Conservation (phyloP, 2,329 filamentous ascomycete species). For the Hymenoscyphus salicellus region DNA sequence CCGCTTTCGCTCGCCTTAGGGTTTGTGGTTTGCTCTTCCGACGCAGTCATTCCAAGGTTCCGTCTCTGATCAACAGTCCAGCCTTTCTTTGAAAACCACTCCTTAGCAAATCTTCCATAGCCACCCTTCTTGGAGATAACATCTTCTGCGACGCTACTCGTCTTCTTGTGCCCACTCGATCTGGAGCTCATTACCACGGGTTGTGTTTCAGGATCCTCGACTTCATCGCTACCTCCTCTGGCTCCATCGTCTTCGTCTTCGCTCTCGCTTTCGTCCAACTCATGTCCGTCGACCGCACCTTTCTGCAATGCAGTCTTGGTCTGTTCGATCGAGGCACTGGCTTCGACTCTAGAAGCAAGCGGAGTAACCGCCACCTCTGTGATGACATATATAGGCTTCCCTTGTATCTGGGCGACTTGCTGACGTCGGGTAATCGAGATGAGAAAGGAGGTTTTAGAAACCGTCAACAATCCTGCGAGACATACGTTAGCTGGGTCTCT, state of each 20-base stretch:
- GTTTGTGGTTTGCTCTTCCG: slow-evolving; percentile 23
- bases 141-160: slow-evolving; percentile 76
- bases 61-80: slow-evolving; percentile 72
- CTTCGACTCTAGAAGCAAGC: slow-evolving; percentile 71
- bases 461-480: slow-evolving; percentile 70
- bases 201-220: slow-evolving; percentile 40
- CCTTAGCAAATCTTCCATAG: slow-evolving; percentile 84
- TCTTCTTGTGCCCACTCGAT: slow-evolving; percentile 25
- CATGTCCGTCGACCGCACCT: slow-evolving; percentile 35
- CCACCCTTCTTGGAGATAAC: slow-evolving; percentile 79
- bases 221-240: slow-evolving; percentile 39
- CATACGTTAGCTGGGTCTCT: not conserved
- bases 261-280: slow-evolving; percentile 41
- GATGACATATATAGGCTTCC: slow-evolving; percentile 79
- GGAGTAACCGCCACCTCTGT: slow-evolving; percentile 91
- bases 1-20: slow-evolving; percentile 35
- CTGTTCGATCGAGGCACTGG: slow-evolving; percentile 65
- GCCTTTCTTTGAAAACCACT: slow-evolving; percentile 85
- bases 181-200: slow-evolving; percentile 5
- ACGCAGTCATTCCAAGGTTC: slow-evolving; percentile 63
- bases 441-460: slow-evolving; percentile 78
- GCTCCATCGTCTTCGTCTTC: slow-evolving; percentile 43
- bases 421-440: slow-evolving; percentile 82
- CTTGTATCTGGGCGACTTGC: slow-evolving; percentile 83
- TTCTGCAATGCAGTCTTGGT: slow-evolving; percentile 49